These are phyloP conservation scores for Ogataea paraovalis DNA, from an alignment of 805 yeast genomes.

Conservation along the genomic window DNA sequence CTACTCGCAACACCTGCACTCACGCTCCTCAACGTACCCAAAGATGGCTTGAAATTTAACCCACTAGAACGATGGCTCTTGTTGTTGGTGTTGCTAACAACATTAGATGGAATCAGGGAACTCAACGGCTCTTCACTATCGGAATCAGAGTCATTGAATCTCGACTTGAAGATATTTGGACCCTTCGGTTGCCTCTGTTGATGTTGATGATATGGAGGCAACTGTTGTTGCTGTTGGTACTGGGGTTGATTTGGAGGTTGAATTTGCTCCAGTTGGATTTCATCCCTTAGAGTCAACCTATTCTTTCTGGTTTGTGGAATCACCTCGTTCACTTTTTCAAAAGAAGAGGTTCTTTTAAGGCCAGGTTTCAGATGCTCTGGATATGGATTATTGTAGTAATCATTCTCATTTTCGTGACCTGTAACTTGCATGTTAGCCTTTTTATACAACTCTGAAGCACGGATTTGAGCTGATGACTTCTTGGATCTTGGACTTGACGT, in stretches of 20 bases:
- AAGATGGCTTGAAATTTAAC: slow-evolving; percentile 15
- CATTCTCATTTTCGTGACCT: slow-evolving; percentile 12
- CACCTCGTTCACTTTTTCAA: slow-evolving; percentile 38
- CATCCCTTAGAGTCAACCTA: slow-evolving; percentile 25
- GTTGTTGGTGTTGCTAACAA: too few species aligned
- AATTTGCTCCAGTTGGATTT: slow-evolving; percentile 6
- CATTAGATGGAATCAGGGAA: neutral
- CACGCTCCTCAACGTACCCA: slow-evolving; percentile 25
- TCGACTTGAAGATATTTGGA: slow-evolving; percentile 38
- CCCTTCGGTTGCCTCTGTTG: slow-evolving; percentile 18
- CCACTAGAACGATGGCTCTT: neutral
- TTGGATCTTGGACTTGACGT: slow-evolving; percentile 4
- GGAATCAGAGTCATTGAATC: slow-evolving; percentile 63
- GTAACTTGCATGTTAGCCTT: slow-evolving; percentile 39
- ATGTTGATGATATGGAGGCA: slow-evolving; percentile 9
- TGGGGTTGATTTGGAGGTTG: slow-evolving; percentile 4
- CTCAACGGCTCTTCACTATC: slow-evolving; percentile 37
- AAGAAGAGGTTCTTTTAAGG: slow-evolving; percentile 46
- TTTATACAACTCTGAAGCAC: slow-evolving; percentile 54
- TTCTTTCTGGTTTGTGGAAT: slow-evolving; percentile 29
- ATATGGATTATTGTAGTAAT: slow-evolving; percentile 30
- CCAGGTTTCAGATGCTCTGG: slow-evolving; percentile 28
- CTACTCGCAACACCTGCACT: slow-evolving; percentile 16
- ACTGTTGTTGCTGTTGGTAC: slow-evolving; percentile 1
- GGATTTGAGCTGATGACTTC: slow-evolving; percentile 24